Percentiles rank a stretch among this genome's conserved stretches.
These are phyloP conservation scores for Solidago caesia DNA, from an alignment of 129 eudicot genomes.

Conservation along the genomic window DNA sequence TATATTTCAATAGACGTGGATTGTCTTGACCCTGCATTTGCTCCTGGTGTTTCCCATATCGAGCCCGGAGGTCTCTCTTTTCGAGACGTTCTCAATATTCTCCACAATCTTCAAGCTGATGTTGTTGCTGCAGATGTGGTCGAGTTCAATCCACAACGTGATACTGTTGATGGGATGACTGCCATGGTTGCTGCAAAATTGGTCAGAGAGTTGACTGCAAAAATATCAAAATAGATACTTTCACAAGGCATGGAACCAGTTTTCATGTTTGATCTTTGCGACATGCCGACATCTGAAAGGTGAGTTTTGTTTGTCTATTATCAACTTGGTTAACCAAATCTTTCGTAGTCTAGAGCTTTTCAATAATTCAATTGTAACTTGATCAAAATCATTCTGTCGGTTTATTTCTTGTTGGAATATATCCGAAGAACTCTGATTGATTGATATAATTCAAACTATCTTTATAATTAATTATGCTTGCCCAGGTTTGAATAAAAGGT, in stretches of 20 bases:
- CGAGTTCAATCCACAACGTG: constrained; percentile 94
- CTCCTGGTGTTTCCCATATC: constrained; percentile 95
- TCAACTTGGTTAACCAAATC: constrained; percentile 21
- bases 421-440: constrained; percentile 17
- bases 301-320: constrained; percentile 7
- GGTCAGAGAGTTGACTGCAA: constrained; percentile 91
- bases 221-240: constrained; percentile 63
- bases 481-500: neutral
- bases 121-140: constrained; percentile 96
- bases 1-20: constrained; percentile 85
- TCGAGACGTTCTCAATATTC: constrained; percentile 83
- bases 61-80: constrained; percentile 97
- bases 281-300: constrained; percentile 20
- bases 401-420: constrained; percentile 17
- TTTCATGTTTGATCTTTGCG: constrained; percentile 12
- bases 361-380: constrained; percentile 15
- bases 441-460: constrained; percentile 15
- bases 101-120: constrained; percentile 90
- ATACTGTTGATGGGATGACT: constrained; percentile 97
- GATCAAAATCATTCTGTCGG: constrained; percentile 9
- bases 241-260: constrained; percentile 15
- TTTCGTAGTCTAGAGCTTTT: constrained; percentile 20
- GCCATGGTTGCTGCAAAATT: constrained; percentile 98
- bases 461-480: constrained; percentile 7
- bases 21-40: constrained; percentile 96